Evolutionary conservation across 2,329 filamentous ascomycete species (phyloP).

Genomic region (Akanthomyces dipterigenus): DNA sequence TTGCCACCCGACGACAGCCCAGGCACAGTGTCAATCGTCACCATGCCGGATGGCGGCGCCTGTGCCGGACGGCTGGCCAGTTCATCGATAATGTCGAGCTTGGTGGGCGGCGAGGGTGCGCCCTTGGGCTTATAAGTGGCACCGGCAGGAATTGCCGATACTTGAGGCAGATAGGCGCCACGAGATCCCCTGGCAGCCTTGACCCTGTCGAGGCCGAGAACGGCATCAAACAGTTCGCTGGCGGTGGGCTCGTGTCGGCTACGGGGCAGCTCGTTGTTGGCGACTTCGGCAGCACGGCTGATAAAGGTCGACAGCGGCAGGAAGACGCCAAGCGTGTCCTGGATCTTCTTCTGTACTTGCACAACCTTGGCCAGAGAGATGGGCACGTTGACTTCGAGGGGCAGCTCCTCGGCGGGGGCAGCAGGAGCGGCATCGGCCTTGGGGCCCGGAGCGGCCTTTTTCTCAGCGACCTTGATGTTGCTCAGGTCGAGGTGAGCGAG

Average conservation of each 20-base stretch:
- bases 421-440: slow-evolving; percentile 33
- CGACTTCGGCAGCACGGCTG: slow-evolving; percentile 73
- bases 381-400: slow-evolving; percentile 59
- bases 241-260: slow-evolving; percentile 55
- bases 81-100: slow-evolving; percentile 75
- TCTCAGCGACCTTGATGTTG: slow-evolving; percentile 78
- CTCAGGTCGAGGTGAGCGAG: slow-evolving; percentile 83
- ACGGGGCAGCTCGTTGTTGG: slow-evolving; percentile 79
- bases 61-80: slow-evolving; percentile 42
- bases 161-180: slow-evolving; percentile 65
- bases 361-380: slow-evolving; percentile 74
- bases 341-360: slow-evolving; percentile 73
- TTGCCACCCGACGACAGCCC: slow-evolving; percentile 56
- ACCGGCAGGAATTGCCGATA: slow-evolving; percentile 49
- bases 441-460: slow-evolving; percentile 35
- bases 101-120: slow-evolving; percentile 39
- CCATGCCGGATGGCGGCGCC: slow-evolving; percentile 18
- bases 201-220: slow-evolving; percentile 61
- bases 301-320: slow-evolving; percentile 84
- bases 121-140: slow-evolving; percentile 30
- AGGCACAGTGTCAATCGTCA: slow-evolving; percentile 33
- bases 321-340: slow-evolving; percentile 69
- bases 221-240: slow-evolving; percentile 81
- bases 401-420: slow-evolving; percentile 36
- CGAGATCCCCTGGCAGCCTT: slow-evolving; percentile 44